These are phyloP conservation scores for Colletotrichum tofieldiae DNA, from an alignment of 2,329 filamentous ascomycete species.

Conservation along the genomic window DNA sequence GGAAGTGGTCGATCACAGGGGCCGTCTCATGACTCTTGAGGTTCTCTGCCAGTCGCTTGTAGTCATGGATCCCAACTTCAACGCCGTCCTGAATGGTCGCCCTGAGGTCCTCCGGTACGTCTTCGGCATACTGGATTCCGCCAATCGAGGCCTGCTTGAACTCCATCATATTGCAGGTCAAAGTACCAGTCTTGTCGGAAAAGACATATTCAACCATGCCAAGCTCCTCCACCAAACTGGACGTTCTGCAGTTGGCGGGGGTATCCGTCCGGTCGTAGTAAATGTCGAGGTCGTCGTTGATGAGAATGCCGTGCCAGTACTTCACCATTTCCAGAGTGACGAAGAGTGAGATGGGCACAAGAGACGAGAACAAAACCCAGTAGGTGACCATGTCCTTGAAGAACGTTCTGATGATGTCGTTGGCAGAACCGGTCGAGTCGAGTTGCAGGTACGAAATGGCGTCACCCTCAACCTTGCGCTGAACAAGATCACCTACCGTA, in stretches of 20 bases:
- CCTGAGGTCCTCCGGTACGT: conserved; percentile 90
- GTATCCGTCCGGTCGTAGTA: conserved; percentile 98
- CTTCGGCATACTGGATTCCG: conserved; percentile 93
- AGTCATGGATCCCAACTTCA: conserved; percentile 87
- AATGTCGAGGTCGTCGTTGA: conserved; percentile 97
- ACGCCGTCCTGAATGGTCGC: conserved; percentile 84
- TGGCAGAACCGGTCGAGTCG: conserved; percentile 69
- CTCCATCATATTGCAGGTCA: conserved; percentile 99
- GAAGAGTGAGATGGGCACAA: conserved; percentile 97
- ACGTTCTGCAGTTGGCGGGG: conserved; percentile 94
- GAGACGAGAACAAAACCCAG: conserved; percentile 96
- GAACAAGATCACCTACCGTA: conserved; percentile 90
- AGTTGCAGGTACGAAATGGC: conserved; percentile 83
- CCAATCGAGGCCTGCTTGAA: conserved; percentile 96
- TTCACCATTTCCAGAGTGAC: conserved; percentile 98
- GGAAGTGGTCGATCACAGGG: conserved; percentile 81
- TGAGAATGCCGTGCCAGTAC: conserved; percentile 97
- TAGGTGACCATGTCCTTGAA: conserved; percentile 97
- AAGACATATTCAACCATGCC: conserved; percentile 99
- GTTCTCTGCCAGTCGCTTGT: conserved; percentile 82
- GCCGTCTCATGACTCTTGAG: conserved; percentile 70
- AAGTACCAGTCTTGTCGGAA: conserved; percentile 96
- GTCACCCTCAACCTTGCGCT: conserved; percentile 74
- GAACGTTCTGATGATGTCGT: conserved; percentile 80
- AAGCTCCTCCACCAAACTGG: conserved; percentile 95